Percentiles rank a stretch among this genome's conserved stretches.
phyloP scores from a whole-genome alignment of 2,329 filamentous ascomycete genomes.

The Pseudogymnoascus sp. region DNA sequence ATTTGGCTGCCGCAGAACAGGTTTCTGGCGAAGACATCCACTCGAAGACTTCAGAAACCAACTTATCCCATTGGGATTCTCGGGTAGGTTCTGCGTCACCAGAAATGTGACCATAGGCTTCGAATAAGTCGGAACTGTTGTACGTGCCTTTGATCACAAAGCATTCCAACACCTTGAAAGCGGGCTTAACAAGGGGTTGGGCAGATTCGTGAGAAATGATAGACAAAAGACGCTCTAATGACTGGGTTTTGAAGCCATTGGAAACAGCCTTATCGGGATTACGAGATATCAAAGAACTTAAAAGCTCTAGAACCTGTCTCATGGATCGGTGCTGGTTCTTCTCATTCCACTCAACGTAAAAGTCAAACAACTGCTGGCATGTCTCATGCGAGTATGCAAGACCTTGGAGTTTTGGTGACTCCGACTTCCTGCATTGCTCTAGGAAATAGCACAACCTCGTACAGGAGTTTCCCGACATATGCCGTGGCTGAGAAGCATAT shows the following conservation, averaged over 20 bases:
- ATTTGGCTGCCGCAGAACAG: constrained; percentile 53
- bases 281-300: constrained; percentile 43
- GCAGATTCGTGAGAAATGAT: constrained; percentile 54
- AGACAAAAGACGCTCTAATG: constrained; percentile 48
- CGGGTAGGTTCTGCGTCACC: neutral
- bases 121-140: constrained; percentile 17
- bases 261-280: constrained; percentile 40
- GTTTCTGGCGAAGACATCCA: constrained; percentile 53
- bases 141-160: constrained; percentile 53
- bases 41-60: constrained; percentile 42
- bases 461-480: constrained; percentile 50
- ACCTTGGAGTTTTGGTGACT: constrained; percentile 33
- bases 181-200: constrained; percentile 60
- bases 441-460: constrained; percentile 56
- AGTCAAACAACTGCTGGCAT: constrained; percentile 47
- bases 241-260: constrained; percentile 37
- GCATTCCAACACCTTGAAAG: constrained; percentile 59
- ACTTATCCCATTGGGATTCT: constrained; percentile 41
- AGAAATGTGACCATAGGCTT: constrained; percentile 16
- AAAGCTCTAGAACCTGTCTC: constrained; percentile 53
- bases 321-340: constrained; percentile 58
- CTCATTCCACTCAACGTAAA: constrained; percentile 62
- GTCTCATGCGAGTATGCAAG: constrained; percentile 48
- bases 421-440: constrained; percentile 49
- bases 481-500: constrained; percentile 40